phyloP scores from a whole-genome alignment of 2,329 filamentous ascomycete genomes.

The Trichothecium roseum region DNA sequence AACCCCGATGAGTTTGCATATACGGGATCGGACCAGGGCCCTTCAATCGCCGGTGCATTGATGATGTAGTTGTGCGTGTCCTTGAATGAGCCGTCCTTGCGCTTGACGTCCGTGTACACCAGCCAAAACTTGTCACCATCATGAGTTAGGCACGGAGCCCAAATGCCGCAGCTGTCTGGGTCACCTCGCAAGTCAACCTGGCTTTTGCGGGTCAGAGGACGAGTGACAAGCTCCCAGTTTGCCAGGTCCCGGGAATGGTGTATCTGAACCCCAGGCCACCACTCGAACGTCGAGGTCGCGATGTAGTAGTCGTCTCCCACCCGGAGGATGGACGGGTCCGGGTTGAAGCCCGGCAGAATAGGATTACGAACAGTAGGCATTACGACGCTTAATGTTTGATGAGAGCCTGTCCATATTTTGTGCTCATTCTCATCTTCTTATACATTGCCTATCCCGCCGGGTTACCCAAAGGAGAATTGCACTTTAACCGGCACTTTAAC shows the following conservation, averaged over 20 bases:
- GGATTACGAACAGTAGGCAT: slow-evolving; percentile 43
- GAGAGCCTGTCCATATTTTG: not conserved
- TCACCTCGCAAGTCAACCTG: slow-evolving; percentile 49
- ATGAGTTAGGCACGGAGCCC: slow-evolving; percentile 54
- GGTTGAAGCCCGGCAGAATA: slow-evolving; percentile 46
- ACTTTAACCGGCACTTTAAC: too few species aligned
- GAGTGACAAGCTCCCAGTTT: slow-evolving; percentile 37
- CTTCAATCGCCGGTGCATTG: slow-evolving; percentile 38
- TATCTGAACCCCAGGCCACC: slow-evolving; percentile 45
- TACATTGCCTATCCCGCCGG: too few species aligned
- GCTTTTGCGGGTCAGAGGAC: slow-evolving; percentile 36
- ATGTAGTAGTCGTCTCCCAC: slow-evolving; percentile 45
- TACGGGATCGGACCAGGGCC: slow-evolving; percentile 51
- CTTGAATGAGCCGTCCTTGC: slow-evolving; percentile 56
- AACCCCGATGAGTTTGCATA: slow-evolving; percentile 53
- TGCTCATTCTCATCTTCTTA: too few species aligned
- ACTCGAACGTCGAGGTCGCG: slow-evolving; percentile 45
- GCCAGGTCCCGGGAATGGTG: slow-evolving; percentile 42
- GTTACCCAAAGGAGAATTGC: too few species aligned
- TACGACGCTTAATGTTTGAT: slow-evolving; percentile 3
- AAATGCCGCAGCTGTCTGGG: slow-evolving; percentile 51
- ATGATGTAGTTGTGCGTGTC: slow-evolving; percentile 56
- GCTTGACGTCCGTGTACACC: slow-evolving; percentile 56
- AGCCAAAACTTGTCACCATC: slow-evolving; percentile 52
- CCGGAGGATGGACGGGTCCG: slow-evolving; percentile 42